Conservation (phyloP, 495 filamentous ascomycete species). For the Tuber umbilicatum region DNA sequence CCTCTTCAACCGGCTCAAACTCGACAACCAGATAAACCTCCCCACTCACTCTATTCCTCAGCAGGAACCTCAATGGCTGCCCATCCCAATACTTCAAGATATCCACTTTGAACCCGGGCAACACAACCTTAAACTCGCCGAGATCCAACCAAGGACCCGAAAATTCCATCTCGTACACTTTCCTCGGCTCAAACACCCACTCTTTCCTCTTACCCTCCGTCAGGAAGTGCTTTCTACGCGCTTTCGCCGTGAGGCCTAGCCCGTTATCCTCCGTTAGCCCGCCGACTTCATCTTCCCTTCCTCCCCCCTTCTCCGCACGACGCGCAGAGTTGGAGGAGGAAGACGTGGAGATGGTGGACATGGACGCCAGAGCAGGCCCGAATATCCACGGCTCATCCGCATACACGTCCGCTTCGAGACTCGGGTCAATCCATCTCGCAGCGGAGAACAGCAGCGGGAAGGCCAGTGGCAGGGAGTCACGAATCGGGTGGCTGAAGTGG, state of each 20-base stretch:
- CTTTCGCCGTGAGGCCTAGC: slow-evolving; percentile 44
- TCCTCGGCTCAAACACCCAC: slow-evolving; percentile 49
- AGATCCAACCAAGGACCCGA: slow-evolving; percentile 91
- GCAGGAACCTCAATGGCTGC: slow-evolving; percentile 63
- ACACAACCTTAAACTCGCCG: slow-evolving; percentile 66
- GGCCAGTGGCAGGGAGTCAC: slow-evolving; percentile 76
- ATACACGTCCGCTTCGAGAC: slow-evolving; percentile 78
- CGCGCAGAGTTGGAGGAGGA: not conserved
- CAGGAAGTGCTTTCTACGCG: slow-evolving; percentile 60
- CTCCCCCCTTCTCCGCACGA: not conserved
- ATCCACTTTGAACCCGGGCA: slow-evolving; percentile 72
- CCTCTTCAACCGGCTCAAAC: slow-evolving; percentile 46
- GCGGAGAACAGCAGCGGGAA: slow-evolving; percentile 74
- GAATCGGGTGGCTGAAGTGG: slow-evolving; percentile 82
- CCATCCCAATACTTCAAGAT: slow-evolving; percentile 78
- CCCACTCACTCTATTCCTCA: slow-evolving; percentile 65
- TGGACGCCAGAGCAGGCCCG: slow-evolving; percentile 64
- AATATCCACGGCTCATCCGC: slow-evolving; percentile 79
- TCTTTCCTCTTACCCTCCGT: slow-evolving; percentile 48
- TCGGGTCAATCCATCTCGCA: slow-evolving; percentile 84
- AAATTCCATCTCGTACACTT: slow-evolving; percentile 70
- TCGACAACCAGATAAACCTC: slow-evolving; percentile 70
- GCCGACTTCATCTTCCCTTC: slow-evolving; percentile 54
- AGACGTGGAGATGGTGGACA: slow-evolving; percentile 57
- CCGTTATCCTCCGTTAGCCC: slow-evolving; percentile 44